A percentile compares a stretch with the other conserved stretches of the same genome.
Conservation (phyloP, 176 grass and related monocot genomes). For the Rhynchospora breviuscula region DNA sequence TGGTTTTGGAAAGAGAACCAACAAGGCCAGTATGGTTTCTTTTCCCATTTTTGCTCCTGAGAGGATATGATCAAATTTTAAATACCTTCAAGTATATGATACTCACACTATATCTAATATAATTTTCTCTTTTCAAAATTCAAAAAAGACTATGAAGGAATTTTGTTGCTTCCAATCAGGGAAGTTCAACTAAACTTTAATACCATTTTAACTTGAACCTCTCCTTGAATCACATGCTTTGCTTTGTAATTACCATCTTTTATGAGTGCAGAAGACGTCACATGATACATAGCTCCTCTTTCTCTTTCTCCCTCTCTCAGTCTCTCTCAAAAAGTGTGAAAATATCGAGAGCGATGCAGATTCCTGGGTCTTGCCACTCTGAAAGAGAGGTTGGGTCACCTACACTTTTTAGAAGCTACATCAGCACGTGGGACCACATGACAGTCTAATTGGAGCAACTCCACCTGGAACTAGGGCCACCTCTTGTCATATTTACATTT, state of each 20-base stretch:
- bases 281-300: background rate
- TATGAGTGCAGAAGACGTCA: background rate
- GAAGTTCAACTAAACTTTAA: background rate
- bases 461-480: background rate
- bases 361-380: slow-evolving; percentile 11
- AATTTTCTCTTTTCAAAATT: background rate
- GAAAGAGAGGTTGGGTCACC: background rate
- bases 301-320: background rate
- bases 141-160: background rate
- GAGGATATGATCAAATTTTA: slow-evolving; percentile 2
- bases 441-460: background rate
- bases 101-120: background rate
- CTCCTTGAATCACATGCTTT: slow-evolving; percentile 4
- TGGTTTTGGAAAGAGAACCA: background rate
- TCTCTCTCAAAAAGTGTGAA: slow-evolving; percentile 10
- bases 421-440: slow-evolving; percentile 7
- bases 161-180: slow-evolving; percentile 4
- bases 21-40: background rate
- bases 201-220: background rate
- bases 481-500: background rate
- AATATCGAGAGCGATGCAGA: slow-evolving; percentile 10
- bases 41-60: background rate
- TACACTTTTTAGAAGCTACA: background rate
- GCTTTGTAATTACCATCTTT: slow-evolving; percentile 17
- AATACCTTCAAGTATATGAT: background rate